Base-by-base conservation (phyloP, 768 basidiomycete genomes). In the Daedaleopsis sinensis region DNA sequence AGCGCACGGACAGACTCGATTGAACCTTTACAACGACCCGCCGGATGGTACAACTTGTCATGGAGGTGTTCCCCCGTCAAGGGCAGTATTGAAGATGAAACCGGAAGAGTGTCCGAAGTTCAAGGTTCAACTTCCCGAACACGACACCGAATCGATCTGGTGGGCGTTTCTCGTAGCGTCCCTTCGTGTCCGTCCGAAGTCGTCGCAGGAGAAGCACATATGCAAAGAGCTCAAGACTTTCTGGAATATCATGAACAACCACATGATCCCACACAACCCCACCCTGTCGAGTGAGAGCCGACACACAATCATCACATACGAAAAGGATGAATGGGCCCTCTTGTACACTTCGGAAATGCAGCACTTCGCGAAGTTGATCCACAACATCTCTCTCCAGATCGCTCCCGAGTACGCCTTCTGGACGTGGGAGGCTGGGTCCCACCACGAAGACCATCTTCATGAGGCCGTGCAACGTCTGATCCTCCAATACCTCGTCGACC, bases 381-480 rank as follows among this genome's bases (percentile, higher is more conserved):
- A 21, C 37, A 24, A 53, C 13, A 52, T 65, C 13, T 50, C 63
- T 4, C 37, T 47, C 18, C 63, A 65, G n/a, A 48, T 65, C 8
- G 11, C 38, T 19, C 52, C 60, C 4, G 44, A 61, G 16, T 65
- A 65, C 32, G 63, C 51, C 3, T 46, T 52, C 3, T 55, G 59
- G 57, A 23, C 23, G 9, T 24, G 13, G 44, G 36, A 16, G n/a
- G n/a, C n/a, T n/a, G n/a, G n/a, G 5, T 51, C 59, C 2, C 9
- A 11, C 8, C 12, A n/a, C 15, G 19, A 48, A 0, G 64, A 65
- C 6, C 64, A 65, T 24, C 52, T 65, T 21, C 64, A 65, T 32
- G 64, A 65, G 35, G 64, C 64, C 0, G 27, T 62, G 11, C 59
- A 60, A 23, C 55, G 64, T 1, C 55, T 65, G 6, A 55, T 65